These are phyloP conservation scores for Saturnispora sanitii DNA, from an alignment of 805 yeast species.

Conservation along the genomic window DNA sequence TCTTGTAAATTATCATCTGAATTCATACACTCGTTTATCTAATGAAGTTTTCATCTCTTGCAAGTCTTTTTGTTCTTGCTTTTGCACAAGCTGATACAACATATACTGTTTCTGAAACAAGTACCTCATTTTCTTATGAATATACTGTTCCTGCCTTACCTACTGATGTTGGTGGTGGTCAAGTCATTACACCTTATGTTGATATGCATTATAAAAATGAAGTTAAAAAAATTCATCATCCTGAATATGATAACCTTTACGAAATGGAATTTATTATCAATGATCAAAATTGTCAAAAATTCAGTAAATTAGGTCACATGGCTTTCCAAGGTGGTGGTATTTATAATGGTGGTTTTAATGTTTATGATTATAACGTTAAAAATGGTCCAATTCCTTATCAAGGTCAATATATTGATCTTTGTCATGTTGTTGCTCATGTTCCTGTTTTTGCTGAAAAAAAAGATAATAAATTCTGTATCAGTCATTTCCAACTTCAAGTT, in stretches of 20 bases:
- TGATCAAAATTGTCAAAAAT: background rate
- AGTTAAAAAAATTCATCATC: background rate
- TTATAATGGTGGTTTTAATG: background rate
- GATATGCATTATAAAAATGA: no score
- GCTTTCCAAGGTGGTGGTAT: background rate
- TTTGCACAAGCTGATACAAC: no score
- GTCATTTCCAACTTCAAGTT: background rate
- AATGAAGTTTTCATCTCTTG: no score
- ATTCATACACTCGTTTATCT: no score
- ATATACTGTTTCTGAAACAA: background rate
- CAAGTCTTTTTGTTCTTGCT: no score
- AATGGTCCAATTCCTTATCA: background rate
- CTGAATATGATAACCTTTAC: background rate
- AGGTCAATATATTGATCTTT: background rate
- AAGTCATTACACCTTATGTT: background rate
- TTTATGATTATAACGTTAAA: background rate
- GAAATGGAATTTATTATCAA: background rate
- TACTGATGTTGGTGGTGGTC: background rate
- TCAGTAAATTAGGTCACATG: background rate
- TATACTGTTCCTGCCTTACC: background rate
- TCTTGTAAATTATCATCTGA: no score
- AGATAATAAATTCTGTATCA: background rate
- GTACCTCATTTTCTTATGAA: background rate
- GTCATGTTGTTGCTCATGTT: background rate
- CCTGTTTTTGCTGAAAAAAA: background rate